Evolutionary conservation across 768 basidiomycete genomes (phyloP).

Genomic region (Amanita rubescens): DNA sequence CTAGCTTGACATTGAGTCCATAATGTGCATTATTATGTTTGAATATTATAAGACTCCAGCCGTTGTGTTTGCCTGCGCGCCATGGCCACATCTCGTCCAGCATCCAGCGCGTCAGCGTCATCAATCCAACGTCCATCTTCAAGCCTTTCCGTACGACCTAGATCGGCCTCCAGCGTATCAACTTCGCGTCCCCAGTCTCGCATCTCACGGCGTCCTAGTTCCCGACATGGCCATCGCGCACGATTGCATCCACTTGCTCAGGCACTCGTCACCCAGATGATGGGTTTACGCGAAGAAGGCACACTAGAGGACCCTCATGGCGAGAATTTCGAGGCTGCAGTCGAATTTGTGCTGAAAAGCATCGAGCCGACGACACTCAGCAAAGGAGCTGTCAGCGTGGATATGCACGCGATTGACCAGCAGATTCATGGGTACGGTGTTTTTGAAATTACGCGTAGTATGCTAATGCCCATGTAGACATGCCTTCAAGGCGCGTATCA

Average conservation of each 20-base stretch:
- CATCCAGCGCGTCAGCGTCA: constrained; percentile 41
- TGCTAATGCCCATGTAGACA: constrained; percentile 30
- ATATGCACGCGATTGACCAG: constrained; percentile 47
- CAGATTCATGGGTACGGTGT: constrained; percentile 50
- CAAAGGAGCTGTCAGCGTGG: constrained; percentile 51
- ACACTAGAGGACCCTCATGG: constrained; percentile 27
- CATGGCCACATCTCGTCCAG: constrained; percentile 10
- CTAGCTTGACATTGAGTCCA: too few relatives aligned
- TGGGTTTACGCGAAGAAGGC: constrained; percentile 40
- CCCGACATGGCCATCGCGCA: constrained; percentile 25
- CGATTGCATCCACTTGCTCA: constrained; percentile 50
- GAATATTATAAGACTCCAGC: too few relatives aligned
- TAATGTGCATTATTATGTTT: too few relatives aligned
- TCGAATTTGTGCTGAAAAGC: constrained; percentile 52
- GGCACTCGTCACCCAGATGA: constrained; percentile 45
- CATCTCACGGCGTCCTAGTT: constrained; percentile 24
- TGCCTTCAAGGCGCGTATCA: constrained; percentile 62
- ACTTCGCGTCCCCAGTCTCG: constrained; percentile 36
- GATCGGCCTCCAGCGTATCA: constrained; percentile 25
- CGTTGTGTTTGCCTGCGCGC: too few relatives aligned
- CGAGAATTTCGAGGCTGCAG: constrained; percentile 35
- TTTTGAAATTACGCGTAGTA: constrained; percentile 2
- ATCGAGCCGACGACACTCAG: constrained; percentile 46
- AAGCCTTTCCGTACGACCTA: constrained; percentile 24
- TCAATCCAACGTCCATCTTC: constrained; percentile 27